Evolutionary conservation across 768 basidiomycete genomes (phyloP), one percentile per base, ranked within the genome.

Genomic region (Lactifluus rugatus): DNA sequence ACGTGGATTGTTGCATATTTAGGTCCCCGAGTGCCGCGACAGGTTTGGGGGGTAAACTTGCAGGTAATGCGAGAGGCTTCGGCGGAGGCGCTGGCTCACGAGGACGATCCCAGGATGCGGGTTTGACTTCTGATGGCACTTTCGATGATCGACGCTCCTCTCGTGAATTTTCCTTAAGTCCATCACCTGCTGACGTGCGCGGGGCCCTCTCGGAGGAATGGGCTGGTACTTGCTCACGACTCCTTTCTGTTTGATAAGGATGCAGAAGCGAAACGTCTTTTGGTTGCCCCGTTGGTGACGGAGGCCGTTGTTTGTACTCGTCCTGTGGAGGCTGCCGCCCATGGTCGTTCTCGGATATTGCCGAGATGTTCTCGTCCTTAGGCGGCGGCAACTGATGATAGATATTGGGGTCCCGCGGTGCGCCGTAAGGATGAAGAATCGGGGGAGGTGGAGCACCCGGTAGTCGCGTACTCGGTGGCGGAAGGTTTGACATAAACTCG

Each of bases 361-460:
- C 25, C 7, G n/a, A 47, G 2, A 2, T 34, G n/a, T n/a, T 41
- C 23, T 60, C 58, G 16, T 50, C 58, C 10, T 51, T 44, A n/a
- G 26, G 21, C 17, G 34, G 25, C 28, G 17, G 47, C 17, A 28
- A 14, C 23, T 5, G 32, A 26, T 47, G 16, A 19, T 54, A 3
- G n/a, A 25, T 16, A 26, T 9, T 25, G 28, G 41, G 17, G 21
- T 60, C 58, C 28, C 5, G 48, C 6, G 54, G 10, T 19, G 34
- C 26, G 10, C 3, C 19, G 21, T 50, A 49, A 14, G 21, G 48
- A 14, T 42, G 32, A n/a, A 60, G 46, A 11, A 55, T 4, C 9
- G 58, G 58, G 31, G 58, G 58, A 6, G 58, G 58, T 16, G 58
- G 58, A 25, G 58, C 58, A 25, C 58, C 58, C 14, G 58, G 58